These are phyloP conservation scores for Populus tremula DNA, from an alignment of 345 rosid species.

Conservation along the genomic window DNA sequence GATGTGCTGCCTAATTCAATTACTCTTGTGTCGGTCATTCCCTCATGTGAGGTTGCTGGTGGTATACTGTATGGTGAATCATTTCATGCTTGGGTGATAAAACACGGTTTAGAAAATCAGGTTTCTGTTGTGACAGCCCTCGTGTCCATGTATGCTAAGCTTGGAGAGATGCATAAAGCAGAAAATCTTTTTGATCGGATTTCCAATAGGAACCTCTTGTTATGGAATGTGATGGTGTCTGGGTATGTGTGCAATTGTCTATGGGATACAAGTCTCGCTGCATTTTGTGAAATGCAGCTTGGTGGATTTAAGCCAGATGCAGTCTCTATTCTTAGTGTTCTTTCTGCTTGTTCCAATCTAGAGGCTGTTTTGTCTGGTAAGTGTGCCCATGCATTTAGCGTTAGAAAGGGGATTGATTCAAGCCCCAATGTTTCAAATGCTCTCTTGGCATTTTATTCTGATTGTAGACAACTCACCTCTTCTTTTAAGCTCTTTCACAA, in stretches of 20 bases:
- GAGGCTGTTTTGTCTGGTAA: constrained; percentile 31
- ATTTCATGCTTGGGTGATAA: constrained; percentile 42
- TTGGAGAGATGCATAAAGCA: constrained; percentile 12
- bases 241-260: constrained; percentile 16
- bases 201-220: constrained; percentile 15
- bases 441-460: constrained; percentile 39
- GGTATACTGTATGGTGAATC: constrained; percentile 29
- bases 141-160: constrained; percentile 24
- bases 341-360: constrained; percentile 44
- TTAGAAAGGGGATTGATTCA: constrained; percentile 34
- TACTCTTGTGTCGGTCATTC: constrained; percentile 44
- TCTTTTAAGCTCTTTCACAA: constrained; percentile 33
- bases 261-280: constrained; percentile 34
- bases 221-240: constrained; percentile 25
- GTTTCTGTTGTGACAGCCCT: constrained; percentile 25
- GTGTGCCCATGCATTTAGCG: constrained; percentile 45
- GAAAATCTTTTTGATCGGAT: constrained; percentile 13
- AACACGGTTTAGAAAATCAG: constrained; percentile 35
- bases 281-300: constrained; percentile 39
- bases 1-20: constrained; percentile 31
- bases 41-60: constrained; percentile 27
- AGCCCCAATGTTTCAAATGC: constrained; percentile 38
- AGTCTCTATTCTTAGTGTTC: constrained; percentile 28
- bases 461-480: constrained; percentile 18
- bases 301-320: constrained; percentile 36